Evolutionary conservation across 1,284 basidiomycete species (phyloP).

Genomic region (Ceratobasidium sp.): DNA sequence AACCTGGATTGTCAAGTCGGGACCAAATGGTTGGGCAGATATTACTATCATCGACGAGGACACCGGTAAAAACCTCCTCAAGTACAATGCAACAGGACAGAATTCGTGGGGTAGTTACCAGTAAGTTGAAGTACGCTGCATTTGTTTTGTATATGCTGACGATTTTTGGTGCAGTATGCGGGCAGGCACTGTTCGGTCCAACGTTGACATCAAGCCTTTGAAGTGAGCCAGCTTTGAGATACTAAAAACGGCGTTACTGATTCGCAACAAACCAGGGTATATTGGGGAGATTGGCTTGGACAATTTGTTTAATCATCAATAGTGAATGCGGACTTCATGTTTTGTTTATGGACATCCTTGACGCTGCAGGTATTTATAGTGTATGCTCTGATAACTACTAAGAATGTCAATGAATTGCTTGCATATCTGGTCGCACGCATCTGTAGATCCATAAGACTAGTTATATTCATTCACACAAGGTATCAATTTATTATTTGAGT

Average conservation of each 20-base stretch:
- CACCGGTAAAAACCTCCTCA: conserved; percentile 24
- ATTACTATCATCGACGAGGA: conserved; percentile 31
- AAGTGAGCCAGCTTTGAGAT: conserved; percentile 6
- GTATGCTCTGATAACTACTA: no score
- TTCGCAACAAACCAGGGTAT: background rate
- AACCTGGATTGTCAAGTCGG: conserved; percentile 41
- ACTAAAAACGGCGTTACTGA: background rate
- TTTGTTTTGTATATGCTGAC: no score
- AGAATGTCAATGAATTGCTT: no score
- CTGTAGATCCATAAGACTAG: background rate
- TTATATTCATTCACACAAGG: background rate
- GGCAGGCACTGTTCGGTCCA: conserved; percentile 11
- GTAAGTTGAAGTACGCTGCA: background rate
- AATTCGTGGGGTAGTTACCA: conserved; percentile 15
- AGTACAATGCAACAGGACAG: conserved; percentile 20
- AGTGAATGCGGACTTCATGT: background rate
- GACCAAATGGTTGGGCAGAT: conserved; percentile 16
- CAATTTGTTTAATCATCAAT: background rate
- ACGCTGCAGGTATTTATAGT: background rate
- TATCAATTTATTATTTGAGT: conserved; percentile 6
- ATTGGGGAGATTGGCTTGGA: conserved; percentile 29
- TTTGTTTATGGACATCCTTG: background rate
- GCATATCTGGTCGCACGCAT: no score
- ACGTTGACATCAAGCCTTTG: conserved; percentile 12
- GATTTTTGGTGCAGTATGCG: conserved; percentile 17